These are phyloP conservation scores for Elongisporangium undulatum DNA, from an alignment of 352 stramenopile species.

Conservation along the genomic window DNA sequence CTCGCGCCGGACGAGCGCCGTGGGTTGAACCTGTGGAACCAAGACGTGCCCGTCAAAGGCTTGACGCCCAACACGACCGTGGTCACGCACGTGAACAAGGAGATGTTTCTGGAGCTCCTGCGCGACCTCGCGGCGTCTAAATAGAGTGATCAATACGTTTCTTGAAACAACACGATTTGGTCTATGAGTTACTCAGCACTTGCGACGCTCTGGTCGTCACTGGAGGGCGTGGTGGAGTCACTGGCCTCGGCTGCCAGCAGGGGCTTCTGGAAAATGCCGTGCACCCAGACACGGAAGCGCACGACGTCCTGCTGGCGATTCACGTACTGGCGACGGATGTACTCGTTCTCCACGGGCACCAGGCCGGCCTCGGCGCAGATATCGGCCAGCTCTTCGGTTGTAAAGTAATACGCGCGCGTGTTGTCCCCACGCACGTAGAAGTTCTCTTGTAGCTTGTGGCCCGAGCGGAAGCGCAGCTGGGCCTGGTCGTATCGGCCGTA, in stretches of 20 bases:
- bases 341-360: conserved; percentile 70
- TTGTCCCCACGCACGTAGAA: conserved; percentile 95
- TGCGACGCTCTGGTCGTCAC: neutral
- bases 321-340: conserved; percentile 85
- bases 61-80: conserved; percentile 55
- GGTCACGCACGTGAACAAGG: conserved; percentile 54
- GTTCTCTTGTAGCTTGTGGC: conserved; percentile 91
- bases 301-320: conserved; percentile 85
- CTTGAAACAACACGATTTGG: neutral
- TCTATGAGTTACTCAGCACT: neutral
- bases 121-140: conserved; percentile 27
- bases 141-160: neutral
- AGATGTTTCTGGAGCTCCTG: conserved; percentile 57
- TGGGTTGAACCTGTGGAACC: conserved; percentile 45
- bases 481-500: conserved; percentile 96
- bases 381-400: conserved; percentile 67
- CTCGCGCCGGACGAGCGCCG: conserved; percentile 49
- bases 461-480: conserved; percentile 89
- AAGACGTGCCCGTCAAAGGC: conserved; percentile 16
- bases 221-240: neutral
- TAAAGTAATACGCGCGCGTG: conserved; percentile 96
- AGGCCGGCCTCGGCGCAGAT: conserved; percentile 61
- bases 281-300: conserved; percentile 87
- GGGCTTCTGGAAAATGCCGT: conserved; percentile 83
- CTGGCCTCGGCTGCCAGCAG: neutral